Conservation (phyloP, 768 basidiomycete genomes). For the Phallus indusiatus region DNA sequence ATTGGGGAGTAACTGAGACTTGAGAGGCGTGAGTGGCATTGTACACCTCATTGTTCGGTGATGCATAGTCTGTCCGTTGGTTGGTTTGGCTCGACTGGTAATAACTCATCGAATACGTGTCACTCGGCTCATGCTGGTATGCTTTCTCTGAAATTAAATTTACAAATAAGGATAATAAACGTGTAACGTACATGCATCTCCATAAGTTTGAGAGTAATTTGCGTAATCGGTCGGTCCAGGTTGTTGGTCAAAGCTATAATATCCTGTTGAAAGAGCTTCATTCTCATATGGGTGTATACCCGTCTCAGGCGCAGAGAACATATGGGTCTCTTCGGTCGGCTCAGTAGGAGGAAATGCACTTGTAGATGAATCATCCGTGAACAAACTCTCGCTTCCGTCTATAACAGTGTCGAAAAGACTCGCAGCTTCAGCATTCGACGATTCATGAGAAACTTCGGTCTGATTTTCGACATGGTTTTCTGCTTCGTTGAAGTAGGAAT, state of each 20-base stretch:
- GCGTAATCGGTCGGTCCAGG: neutral
- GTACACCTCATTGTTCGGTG: neutral
- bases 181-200: neutral
- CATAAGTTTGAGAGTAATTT: neutral
- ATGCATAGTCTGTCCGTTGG: neutral
- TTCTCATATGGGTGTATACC: neutral
- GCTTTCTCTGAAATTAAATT: neutral
- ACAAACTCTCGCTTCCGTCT: conserved; percentile 1
- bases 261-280: neutral
- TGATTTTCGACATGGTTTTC: neutral
- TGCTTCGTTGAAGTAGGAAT: neutral
- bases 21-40: neutral
- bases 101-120: neutral
- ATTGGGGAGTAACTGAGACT: conserved; percentile 15
- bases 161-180: neutral
- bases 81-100: neutral
- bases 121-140: neutral
- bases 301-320: neutral
- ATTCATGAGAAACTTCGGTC: neutral
- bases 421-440: neutral
- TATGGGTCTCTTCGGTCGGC: neutral
- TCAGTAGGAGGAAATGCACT: neutral
- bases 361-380: neutral
- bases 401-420: conserved; percentile 8
- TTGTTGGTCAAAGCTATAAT: neutral